Base-by-base conservation (phyloP, 2,329 filamentous ascomycete species). In the Cadophora sp. region DNA sequence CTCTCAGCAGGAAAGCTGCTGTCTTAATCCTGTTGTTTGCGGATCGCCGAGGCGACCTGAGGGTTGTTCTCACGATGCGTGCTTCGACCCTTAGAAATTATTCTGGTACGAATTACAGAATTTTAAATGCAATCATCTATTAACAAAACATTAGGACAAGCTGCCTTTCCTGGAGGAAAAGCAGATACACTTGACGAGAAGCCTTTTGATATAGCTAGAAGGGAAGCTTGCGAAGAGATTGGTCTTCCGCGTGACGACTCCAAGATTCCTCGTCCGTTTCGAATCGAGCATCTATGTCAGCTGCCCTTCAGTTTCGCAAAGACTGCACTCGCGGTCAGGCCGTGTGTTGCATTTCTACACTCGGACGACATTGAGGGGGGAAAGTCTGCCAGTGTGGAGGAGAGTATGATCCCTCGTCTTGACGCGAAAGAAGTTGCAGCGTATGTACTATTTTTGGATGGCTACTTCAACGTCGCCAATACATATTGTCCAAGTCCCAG, bases 161-260 rank as follows among this genome's bases (percentile, higher is more conserved):
- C 92, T 24, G 94, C 94, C 41, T 88, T 97, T 63, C 93, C 94
- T 0, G 93, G 93, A 62, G 94, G 93, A 72, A 91, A 88, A 80
- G 89, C 84, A 55, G 88, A 90, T 72, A 81, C 78, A 2, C 70
- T 81, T 3, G 79, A 83, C 33, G 87, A 90, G 74, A 87, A 85
- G n/a, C 84, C 87, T 11, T 89, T 87, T 87, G 86, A 94, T 75
- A 96, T 94, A 61, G 94, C 95, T 9, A 88, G 95, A 24, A 88
- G 95, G 70, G 95, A 98, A 83, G 94, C 95, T 0, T 91, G 87
- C 78, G 95, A 98, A 78, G 95, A 98, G 78, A 97, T 98, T 71
- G 95, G 95, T 1, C 87, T 98, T 2, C 92, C 95, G 1, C 84
- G 90, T 75, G 84, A 89, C 72, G 88, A 94, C 75, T 74, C 78